A percentile compares a stretch with the other conserved stretches of the same genome.
These are phyloP conservation scores for Phytopythium aichiense DNA, from an alignment of 352 stramenopile genomes.

Conservation along the genomic window DNA sequence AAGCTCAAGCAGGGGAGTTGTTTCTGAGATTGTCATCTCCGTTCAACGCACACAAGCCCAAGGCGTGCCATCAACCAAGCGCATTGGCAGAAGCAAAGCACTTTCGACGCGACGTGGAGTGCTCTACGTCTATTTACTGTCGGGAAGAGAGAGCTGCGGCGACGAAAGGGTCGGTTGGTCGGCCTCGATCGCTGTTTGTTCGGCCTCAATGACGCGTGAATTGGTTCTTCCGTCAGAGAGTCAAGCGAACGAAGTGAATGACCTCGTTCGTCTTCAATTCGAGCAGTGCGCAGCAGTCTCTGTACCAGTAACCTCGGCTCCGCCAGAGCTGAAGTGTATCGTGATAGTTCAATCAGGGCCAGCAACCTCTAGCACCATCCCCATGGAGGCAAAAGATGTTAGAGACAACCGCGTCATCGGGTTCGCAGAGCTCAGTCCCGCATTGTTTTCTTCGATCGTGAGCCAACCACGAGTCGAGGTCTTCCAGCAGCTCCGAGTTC, in stretches of 20 bases:
- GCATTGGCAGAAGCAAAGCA: neutral
- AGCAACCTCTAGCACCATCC: neutral
- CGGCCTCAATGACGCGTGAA: neutral
- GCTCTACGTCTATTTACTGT: neutral
- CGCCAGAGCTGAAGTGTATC: neutral
- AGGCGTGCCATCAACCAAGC: neutral
- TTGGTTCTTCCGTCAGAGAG: neutral
- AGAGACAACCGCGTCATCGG: neutral
- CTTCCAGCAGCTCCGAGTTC: constrained; percentile 5
- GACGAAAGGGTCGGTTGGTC: neutral
- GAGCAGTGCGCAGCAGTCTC: neutral
- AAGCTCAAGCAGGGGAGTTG: neutral
- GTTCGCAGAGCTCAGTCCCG: neutral
- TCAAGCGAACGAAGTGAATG: neutral
- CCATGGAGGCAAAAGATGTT: neutral
- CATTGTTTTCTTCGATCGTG: neutral
- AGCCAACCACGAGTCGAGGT: constrained; percentile 10
- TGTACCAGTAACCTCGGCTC: neutral
- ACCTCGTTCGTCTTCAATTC: neutral
- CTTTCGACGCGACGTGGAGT: neutral
- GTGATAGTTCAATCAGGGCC: neutral
- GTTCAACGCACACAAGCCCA: neutral
- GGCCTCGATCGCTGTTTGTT: neutral
- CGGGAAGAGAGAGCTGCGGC: neutral
- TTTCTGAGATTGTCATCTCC: neutral